These are phyloP conservation scores for Mycosphaerella arachidis DNA, from an alignment of 2,329 filamentous ascomycete genomes.

Conservation along the genomic window DNA sequence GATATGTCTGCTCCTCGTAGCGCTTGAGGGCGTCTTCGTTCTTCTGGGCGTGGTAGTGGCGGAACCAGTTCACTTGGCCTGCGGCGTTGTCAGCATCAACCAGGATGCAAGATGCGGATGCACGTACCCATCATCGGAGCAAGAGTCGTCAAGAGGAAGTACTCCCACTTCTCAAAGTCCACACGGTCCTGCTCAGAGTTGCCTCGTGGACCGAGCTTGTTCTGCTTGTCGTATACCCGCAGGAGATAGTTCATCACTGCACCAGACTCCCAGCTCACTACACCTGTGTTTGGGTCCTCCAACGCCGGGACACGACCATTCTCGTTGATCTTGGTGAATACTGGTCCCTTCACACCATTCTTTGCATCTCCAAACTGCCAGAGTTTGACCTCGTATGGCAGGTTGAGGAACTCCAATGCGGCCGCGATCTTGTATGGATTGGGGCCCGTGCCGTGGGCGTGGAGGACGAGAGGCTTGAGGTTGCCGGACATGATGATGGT, in stretches of 20 bases:
- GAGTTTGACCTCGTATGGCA: slow-evolving; percentile 41
- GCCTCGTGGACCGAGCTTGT: slow-evolving; percentile 35
- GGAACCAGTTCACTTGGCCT: slow-evolving; percentile 39
- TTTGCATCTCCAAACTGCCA: slow-evolving; percentile 41
- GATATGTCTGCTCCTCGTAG: slow-evolving; percentile 38
- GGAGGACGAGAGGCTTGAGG: slow-evolving; percentile 37
- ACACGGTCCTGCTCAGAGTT: slow-evolving; percentile 38
- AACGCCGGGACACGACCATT: slow-evolving; percentile 44
- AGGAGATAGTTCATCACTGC: slow-evolving; percentile 48
- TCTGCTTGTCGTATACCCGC: slow-evolving; percentile 41
- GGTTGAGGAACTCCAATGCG: slow-evolving; percentile 37
- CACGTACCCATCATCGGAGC: slow-evolving; percentile 40
- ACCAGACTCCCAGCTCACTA: slow-evolving; percentile 48
- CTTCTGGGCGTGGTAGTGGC: slow-evolving; percentile 36
- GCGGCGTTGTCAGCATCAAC: neutral
- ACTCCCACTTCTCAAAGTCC: slow-evolving; percentile 46
- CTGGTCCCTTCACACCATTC: slow-evolving; percentile 37
- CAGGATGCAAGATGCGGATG: neutral
- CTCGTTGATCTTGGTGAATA: slow-evolving; percentile 41
- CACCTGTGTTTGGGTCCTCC: slow-evolving; percentile 43
- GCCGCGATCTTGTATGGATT: slow-evolving; percentile 45
- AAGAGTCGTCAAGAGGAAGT: slow-evolving; percentile 40
- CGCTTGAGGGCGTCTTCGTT: slow-evolving; percentile 42
- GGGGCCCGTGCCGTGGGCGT: slow-evolving; percentile 40
- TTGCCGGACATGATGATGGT: slow-evolving; percentile 16